Evolutionary conservation across 2,329 filamentous ascomycete genomes (phyloP).

Genomic region (Celoporthe dispersa): DNA sequence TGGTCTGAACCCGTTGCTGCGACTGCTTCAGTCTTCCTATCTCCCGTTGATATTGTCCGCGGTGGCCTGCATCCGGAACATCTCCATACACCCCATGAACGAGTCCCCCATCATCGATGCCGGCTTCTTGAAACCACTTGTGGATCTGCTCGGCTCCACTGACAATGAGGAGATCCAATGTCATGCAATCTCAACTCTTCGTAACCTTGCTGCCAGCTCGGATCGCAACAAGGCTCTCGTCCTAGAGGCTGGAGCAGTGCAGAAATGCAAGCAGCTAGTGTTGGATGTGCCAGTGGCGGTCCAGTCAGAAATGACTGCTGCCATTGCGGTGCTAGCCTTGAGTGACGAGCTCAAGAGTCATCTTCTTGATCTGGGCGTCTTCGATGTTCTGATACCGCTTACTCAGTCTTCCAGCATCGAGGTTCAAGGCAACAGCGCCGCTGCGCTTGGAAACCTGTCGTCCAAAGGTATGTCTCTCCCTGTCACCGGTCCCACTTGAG

Average conservation of each 20-base stretch:
- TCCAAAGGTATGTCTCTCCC: constrained; percentile 76
- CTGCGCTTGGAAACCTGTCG: constrained; percentile 91
- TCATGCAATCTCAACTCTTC: constrained; percentile 94
- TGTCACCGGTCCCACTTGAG: neutral
- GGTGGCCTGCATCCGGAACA: constrained; percentile 97
- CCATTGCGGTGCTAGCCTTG: constrained; percentile 91
- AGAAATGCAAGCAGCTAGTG: constrained; percentile 98
- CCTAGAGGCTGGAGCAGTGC: constrained; percentile 91
- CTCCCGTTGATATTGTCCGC: constrained; percentile 94
- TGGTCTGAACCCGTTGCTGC: constrained; percentile 82
- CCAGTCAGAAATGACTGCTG: constrained; percentile 99
- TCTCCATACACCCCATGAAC: constrained; percentile 96
- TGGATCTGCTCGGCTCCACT: constrained; percentile 90
- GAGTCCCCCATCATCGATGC: constrained; percentile 99
- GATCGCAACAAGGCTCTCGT: constrained; percentile 99
- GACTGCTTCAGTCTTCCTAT: constrained; percentile 92
- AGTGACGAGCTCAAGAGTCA: constrained; percentile 96
- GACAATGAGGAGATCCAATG: constrained; percentile 99
- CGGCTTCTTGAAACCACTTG: constrained; percentile 90
- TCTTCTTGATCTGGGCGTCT: constrained; percentile 88
- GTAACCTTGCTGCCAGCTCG: constrained; percentile 94
- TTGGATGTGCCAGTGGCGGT: constrained; percentile 91
- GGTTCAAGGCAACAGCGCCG: constrained; percentile 97
- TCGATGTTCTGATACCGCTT: constrained; percentile 92
- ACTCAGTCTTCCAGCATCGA: constrained; percentile 96